Conservation (phyloP, 1,139 yeast genomes). For the Magnusiomyces suaveolens region DNA sequence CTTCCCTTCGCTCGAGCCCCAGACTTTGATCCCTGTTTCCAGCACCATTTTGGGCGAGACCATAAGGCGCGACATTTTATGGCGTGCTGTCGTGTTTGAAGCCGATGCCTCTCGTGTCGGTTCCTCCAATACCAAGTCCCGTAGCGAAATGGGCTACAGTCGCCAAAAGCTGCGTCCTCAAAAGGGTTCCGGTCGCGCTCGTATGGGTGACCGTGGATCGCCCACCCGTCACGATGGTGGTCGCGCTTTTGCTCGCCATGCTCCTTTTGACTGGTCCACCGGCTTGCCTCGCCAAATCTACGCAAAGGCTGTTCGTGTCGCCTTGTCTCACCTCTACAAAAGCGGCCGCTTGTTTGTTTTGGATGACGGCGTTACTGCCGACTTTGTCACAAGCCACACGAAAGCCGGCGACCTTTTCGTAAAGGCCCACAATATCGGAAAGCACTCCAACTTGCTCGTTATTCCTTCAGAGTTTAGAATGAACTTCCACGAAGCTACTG, state of each 20-base stretch:
- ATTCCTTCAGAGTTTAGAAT: conserved; percentile 45
- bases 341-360: conserved; percentile 61
- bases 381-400: conserved; percentile 41
- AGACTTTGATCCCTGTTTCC: conserved; percentile 65
- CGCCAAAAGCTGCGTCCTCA: conserved; percentile 77
- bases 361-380: conserved; percentile 43
- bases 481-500: conserved; percentile 47
- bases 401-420: conserved; percentile 53
- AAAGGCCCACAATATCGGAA: conserved; percentile 29
- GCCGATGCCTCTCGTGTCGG: conserved; percentile 87
- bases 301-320: conserved; percentile 65
- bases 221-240: conserved; percentile 89
- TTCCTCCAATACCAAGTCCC: conserved; percentile 73
- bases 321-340: conserved; percentile 71
- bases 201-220: conserved; percentile 92
- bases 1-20: conserved; percentile 87
- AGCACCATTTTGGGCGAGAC: conserved; percentile 59
- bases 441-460: conserved; percentile 56
- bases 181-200: conserved; percentile 90
- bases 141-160: conserved; percentile 80
- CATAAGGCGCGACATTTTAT: conserved; percentile 77
- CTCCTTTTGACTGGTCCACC: conserved; percentile 85
- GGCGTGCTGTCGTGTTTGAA: conserved; percentile 92
- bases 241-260: conserved; percentile 75
- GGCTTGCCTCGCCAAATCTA: conserved; percentile 70